Percentiles rank a stretch among this genome's conserved stretches.
These are phyloP conservation scores for peach (Prunus persica) DNA, from an alignment of 306 rosid species.

Conservation along the genomic window Prunus_persica_NCBIv2 NC_034009.1:30153001-30153500, in stretches of 20 bases:
- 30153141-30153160: too few species aligned
- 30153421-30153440: neutral
- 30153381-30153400: neutral
- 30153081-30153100: too few species aligned
- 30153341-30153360: neutral
- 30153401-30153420: conserved; percentile 23
- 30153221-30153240: neutral
- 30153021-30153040: too few species aligned
- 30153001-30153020: too few species aligned
- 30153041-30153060: too few species aligned
- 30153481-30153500: conserved; percentile 14
- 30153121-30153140: too few species aligned
- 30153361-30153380: neutral
- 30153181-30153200: too few species aligned
- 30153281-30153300: conserved; percentile 27
- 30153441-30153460: conserved; percentile 12
- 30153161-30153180: neutral
- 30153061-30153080: too few species aligned
- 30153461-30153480: neutral
- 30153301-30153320: conserved; percentile 7
- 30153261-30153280: conserved; percentile 30
- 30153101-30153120: too few species aligned
- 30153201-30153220: neutral
- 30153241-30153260: conserved; percentile 9
- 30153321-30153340: conserved; percentile 27